Percentiles rank a stretch among this genome's conserved stretches.
Evolutionary conservation across 108 stramenopile genomes (phyloP).

Genomic region (Aurantiochytrium sp.): DNA sequence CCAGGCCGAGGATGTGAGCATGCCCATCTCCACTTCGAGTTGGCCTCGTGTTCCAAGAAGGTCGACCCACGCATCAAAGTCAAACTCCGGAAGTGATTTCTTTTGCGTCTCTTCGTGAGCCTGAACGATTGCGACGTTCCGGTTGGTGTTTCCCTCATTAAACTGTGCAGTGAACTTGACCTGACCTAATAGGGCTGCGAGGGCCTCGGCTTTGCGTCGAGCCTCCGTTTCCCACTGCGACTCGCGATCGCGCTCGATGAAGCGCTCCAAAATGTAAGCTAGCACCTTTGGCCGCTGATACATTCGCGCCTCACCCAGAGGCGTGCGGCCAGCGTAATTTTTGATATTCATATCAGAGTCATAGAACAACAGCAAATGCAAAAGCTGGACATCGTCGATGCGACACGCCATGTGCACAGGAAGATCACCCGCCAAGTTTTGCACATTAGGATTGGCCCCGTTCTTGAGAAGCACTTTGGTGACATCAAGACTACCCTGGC

Average conservation of each 20-base stretch:
- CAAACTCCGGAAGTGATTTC: not conserved
- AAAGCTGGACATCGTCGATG: not conserved
- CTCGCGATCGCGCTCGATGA: not conserved
- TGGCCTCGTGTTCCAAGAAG: not conserved
- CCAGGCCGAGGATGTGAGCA: not conserved
- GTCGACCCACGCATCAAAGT: not conserved
- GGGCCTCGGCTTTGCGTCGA: not conserved
- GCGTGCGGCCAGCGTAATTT: not conserved
- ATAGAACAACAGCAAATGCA: not conserved
- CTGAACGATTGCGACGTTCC: not conserved
- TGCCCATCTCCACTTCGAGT: constrained; percentile 4
- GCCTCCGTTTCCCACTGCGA: not conserved
- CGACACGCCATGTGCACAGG: not conserved
- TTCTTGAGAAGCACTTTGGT: not conserved
- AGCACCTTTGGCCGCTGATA: not conserved
- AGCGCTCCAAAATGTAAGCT: not conserved
- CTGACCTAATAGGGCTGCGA: not conserved
- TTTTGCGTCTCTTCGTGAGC: not conserved
- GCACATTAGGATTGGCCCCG: not conserved
- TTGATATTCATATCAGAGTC: constrained; percentile 7
- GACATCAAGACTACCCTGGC: not conserved
- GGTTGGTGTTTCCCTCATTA: not conserved
- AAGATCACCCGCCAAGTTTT: not conserved
- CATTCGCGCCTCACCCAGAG: not conserved
- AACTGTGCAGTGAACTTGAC: not conserved